Percentiles rank a stretch among this genome's conserved stretches.
Evolutionary conservation across 2,329 filamentous ascomycete species (phyloP).

Genomic region (Fusarium equiseti): DNA sequence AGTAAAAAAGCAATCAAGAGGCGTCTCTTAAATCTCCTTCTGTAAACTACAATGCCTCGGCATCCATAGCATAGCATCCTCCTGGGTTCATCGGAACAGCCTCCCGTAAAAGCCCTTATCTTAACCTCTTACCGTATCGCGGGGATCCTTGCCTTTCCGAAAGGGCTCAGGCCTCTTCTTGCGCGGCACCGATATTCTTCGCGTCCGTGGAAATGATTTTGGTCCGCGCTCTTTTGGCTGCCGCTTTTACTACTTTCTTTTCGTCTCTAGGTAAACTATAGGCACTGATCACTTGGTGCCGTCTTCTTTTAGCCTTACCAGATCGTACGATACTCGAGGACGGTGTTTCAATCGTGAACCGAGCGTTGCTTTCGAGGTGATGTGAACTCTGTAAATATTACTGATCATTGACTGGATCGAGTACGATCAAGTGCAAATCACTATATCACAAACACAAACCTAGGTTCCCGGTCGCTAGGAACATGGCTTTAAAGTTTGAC

Average conservation of each 20-base stretch:
- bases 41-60: constrained; percentile 3
- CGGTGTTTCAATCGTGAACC: background rate
- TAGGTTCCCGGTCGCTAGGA: background rate
- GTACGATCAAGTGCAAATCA: background rate
- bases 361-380: background rate
- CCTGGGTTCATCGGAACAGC: constrained; percentile 15
- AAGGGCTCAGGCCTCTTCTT: constrained; percentile 20
- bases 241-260: constrained; percentile 14
- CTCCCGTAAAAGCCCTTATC: constrained; percentile 17
- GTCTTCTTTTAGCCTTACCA: background rate
- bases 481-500: background rate
- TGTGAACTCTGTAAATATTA: background rate
- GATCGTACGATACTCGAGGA: constrained; percentile 9
- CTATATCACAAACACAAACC: background rate
- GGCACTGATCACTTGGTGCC: constrained; percentile 26
- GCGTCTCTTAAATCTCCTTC: background rate
- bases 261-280: background rate
- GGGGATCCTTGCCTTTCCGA: constrained; percentile 9
- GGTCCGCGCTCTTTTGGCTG: constrained; percentile 7
- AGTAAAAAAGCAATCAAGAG: constrained; percentile 9
- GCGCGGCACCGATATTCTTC: background rate
- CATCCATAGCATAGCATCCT: background rate
- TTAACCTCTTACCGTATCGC: constrained; percentile 4
- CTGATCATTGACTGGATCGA: background rate
- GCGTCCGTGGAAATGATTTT: constrained; percentile 7